These are phyloP conservation scores for Macrophomina tecta DNA, from an alignment of 2,329 filamentous ascomycete genomes.

Conservation along the genomic window DNA sequence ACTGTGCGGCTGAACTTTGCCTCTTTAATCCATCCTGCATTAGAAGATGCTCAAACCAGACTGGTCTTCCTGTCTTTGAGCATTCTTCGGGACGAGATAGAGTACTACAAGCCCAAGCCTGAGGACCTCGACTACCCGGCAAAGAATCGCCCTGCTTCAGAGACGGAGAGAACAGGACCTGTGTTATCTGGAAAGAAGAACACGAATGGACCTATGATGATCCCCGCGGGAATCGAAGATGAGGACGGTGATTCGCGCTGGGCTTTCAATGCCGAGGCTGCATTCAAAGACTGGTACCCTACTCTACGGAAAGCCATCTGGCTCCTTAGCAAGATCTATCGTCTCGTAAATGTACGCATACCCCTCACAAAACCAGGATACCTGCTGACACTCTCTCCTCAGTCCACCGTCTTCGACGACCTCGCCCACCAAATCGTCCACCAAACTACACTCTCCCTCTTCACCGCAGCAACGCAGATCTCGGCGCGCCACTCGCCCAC, in stretches of 20 bases:
- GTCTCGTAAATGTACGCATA: constrained; percentile 66
- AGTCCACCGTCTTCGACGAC: constrained; percentile 73
- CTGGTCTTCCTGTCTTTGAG: constrained; percentile 70
- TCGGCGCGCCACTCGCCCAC: constrained; percentile 67
- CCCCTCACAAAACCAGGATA: not conserved
- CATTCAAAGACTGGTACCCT: constrained; percentile 68
- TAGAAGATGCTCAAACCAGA: constrained; percentile 71
- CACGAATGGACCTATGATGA: constrained; percentile 43
- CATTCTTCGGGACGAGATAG: constrained; percentile 69
- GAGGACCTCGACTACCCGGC: constrained; percentile 70
- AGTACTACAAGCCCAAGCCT: constrained; percentile 68
- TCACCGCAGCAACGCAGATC: constrained; percentile 75
- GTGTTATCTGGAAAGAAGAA: constrained; percentile 61
- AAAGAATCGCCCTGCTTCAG: constrained; percentile 52
- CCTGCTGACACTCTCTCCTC: constrained; percentile 30
- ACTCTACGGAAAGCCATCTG: constrained; percentile 71
- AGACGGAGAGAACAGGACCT: constrained; percentile 50
- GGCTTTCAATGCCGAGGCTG: constrained; percentile 63
- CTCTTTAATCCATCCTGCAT: constrained; percentile 64
- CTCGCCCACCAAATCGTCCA: constrained; percentile 83
- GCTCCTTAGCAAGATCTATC: constrained; percentile 72
- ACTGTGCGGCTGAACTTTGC: constrained; percentile 67
- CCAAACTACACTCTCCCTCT: constrained; percentile 83
- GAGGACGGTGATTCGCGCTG: constrained; percentile 55
- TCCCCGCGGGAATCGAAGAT: constrained; percentile 54